A percentile compares a stretch with the other conserved stretches of the same genome.
phyloP scores from a whole-genome alignment of 2,329 filamentous ascomycete genomes.

The Graphiopsis chlorocephala region DNA sequence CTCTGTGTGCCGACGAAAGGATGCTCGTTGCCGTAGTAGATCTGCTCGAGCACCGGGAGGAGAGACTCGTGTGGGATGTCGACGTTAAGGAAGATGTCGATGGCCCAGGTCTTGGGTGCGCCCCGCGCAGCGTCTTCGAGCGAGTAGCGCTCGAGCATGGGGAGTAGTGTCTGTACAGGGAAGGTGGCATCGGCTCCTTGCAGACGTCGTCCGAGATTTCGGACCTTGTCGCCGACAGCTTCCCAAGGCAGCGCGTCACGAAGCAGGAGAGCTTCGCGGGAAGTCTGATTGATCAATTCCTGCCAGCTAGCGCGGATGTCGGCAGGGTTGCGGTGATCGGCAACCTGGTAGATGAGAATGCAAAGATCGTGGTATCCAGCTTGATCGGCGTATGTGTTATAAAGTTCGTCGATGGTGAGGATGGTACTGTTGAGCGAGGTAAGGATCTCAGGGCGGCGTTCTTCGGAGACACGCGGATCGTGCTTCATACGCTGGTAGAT shows the following conservation, averaged over 20 bases:
- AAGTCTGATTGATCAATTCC: conserved; percentile 69
- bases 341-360: conserved; percentile 85
- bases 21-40: conserved; percentile 66
- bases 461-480: conserved; percentile 66
- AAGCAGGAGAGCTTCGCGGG: conserved; percentile 47
- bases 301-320: conserved; percentile 85
- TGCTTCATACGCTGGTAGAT: conserved; percentile 72
- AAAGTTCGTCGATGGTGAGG: conserved; percentile 78
- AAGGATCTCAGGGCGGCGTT: conserved; percentile 64
- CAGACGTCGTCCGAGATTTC: conserved; percentile 55
- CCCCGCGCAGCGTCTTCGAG: conserved; percentile 50
- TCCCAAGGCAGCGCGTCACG: conserved; percentile 62
- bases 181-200: conserved; percentile 32
- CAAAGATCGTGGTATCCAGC: conserved; percentile 93
- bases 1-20: conserved; percentile 60
- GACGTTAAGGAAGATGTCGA: conserved; percentile 64
- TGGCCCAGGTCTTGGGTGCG: conserved; percentile 57
- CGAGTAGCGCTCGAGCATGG: conserved; percentile 55
- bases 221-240: conserved; percentile 60
- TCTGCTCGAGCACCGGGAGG: conserved; percentile 60
- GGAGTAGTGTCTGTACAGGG: conserved; percentile 46
- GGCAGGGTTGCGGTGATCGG: conserved; percentile 83
- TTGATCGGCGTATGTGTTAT: conserved; percentile 85
- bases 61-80: conserved; percentile 61
- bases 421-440: conserved; percentile 71